Conservation (phyloP, 179 eudicot species). For the Sideroxylon spinosum region DNA sequence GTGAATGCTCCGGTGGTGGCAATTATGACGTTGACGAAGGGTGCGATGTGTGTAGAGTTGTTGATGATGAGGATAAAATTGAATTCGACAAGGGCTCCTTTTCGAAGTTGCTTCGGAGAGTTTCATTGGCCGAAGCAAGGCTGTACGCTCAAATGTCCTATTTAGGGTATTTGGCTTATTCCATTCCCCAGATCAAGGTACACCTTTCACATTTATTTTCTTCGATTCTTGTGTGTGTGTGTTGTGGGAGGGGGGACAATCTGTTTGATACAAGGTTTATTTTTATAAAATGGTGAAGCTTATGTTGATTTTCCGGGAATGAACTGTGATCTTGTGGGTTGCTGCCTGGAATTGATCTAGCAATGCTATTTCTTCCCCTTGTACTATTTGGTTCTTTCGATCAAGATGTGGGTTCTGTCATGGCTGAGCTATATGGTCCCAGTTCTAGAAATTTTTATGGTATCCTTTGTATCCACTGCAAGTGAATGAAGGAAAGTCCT, state of each 20-base stretch:
- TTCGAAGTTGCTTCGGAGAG: constrained; percentile 69
- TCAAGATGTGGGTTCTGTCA: too few relatives aligned
- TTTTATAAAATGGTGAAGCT: not conserved
- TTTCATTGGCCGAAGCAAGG: constrained; percentile 69
- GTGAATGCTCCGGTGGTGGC: constrained; percentile 15
- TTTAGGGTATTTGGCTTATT: constrained; percentile 84
- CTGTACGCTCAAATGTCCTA: constrained; percentile 81
- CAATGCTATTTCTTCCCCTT: too few relatives aligned
- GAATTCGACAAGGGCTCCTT: constrained; percentile 67
- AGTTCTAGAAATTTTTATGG: too few relatives aligned
- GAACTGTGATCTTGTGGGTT: not conserved
- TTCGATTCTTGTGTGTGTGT: not conserved
- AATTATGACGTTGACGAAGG: constrained; percentile 16
- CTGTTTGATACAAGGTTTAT: constrained; percentile 1
- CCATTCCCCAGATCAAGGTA: constrained; percentile 79
- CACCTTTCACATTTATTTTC: not conserved
- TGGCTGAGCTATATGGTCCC: too few relatives aligned
- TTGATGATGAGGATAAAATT: constrained; percentile 33
- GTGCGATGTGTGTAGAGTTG: constrained; percentile 36
- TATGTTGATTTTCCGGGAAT: not conserved
- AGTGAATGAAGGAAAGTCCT: too few relatives aligned
- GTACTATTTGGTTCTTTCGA: too few relatives aligned
- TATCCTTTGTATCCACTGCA: too few relatives aligned
- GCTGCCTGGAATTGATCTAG: too few relatives aligned
- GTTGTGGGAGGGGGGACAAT: not conserved